Base-by-base conservation (phyloP, 164 flowering plant genomes). In the Echeveria elegans region DNA sequence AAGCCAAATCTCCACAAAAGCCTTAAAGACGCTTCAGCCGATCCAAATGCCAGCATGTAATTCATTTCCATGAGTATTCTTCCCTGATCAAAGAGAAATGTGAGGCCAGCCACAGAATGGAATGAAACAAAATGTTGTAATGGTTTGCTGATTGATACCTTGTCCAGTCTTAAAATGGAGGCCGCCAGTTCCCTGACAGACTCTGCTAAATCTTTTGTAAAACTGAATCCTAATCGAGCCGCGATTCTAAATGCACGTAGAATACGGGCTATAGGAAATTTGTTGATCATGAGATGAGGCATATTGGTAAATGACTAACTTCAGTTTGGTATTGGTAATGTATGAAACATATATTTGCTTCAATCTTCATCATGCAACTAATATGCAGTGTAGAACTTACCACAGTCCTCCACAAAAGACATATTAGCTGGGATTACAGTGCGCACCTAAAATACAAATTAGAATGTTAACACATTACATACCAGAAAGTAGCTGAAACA, bases 21-120 rank as follows among this genome's bases (percentile, higher is more conserved):
- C 68, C 68, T 65, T 40, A 65, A 65, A 45, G 68, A 43, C 23
- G 68, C 53, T 41, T 65, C 68, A 24, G 68, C 52, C 26, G 68
- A 65, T 41, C 68, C 68, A 41, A 45, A 43, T 43, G 68, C 68
- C 40, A 65, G 23, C 68, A 65, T 65, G 21, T 65, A 65, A 29
- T 65, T 65, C 68, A 65, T 45, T 65, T 65, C 68, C 68, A 65
- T 65, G 32, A 65, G 68, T 37, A 65, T 65, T 50, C 68, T 65
- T 45, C 68, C 68, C 68, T 65, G 11, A 65, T 30, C 34, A 45
- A 65, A 63, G 43, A 19, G 38, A 16, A 29, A 41, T 16, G 26
- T 16, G 2, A 65, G 56, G 0, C 21, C 32, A 41, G 29, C 10
- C 31, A 14, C n/a, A 23, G n/a, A 1, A 31, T 63, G 34, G 18